Evolutionary conservation across 164 flowering plant genomes (phyloP).

Genomic region (Vitis cinerea): DNA sequence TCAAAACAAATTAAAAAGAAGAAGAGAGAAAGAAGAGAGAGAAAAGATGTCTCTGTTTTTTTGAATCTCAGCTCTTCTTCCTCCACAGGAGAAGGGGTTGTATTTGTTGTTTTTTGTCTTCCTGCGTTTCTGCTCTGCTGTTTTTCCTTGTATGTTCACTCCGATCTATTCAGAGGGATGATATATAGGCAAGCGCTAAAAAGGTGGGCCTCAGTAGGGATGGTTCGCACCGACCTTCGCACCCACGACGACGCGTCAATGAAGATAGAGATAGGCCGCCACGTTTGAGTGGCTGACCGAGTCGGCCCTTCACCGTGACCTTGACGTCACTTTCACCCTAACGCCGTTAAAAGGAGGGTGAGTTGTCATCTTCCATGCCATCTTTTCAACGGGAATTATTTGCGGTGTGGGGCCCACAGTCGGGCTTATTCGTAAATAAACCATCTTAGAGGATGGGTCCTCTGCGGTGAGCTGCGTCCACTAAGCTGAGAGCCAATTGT

Average conservation of each 20-base stretch:
- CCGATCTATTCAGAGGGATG: too few relatives aligned
- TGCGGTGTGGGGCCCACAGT: background rate
- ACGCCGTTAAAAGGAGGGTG: background rate
- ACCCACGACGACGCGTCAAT: background rate
- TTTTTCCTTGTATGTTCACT: too few relatives aligned
- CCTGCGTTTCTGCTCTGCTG: background rate
- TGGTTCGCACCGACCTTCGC: constrained; percentile 15
- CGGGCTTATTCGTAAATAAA: background rate
- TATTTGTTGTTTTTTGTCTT: background rate
- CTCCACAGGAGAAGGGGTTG: background rate
- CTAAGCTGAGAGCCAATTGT: too few relatives aligned
- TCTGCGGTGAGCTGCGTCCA: too few relatives aligned
- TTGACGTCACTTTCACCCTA: too few relatives aligned
- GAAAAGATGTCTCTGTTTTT: constrained; percentile 14
- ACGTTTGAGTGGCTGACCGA: constrained; percentile 1
- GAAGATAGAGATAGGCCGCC: background rate
- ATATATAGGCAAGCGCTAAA: too few relatives aligned
- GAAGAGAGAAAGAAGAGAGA: constrained; percentile 14
- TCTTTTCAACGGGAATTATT: constrained; percentile 2
- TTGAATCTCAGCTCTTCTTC: background rate
- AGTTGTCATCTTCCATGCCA: background rate
- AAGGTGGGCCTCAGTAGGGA: background rate
- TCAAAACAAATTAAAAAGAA: background rate
- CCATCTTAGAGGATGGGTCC: too few relatives aligned
- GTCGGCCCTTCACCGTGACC: background rate